Conservation (phyloP, 2,329 filamentous ascomycete species). For the Penicillium sp. region DNA sequence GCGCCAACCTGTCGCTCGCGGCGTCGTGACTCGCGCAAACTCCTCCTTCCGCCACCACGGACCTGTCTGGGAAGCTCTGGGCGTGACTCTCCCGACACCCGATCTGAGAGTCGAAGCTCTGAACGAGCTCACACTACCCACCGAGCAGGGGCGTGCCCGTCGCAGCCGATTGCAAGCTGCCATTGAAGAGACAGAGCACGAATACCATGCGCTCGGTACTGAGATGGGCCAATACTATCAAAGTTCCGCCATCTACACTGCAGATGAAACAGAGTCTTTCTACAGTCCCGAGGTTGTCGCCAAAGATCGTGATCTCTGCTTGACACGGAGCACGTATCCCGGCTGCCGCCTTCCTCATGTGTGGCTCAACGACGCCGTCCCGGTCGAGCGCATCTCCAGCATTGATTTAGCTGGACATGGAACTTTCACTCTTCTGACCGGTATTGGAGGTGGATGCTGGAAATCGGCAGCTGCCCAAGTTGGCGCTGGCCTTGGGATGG, state of each 20-base stretch:
- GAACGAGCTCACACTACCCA: conserved; percentile 45
- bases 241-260: conserved; percentile 47
- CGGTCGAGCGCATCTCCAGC: conserved; percentile 54
- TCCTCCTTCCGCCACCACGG: conserved; percentile 57
- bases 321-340: conserved; percentile 57
- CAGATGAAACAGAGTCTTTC: conserved; percentile 42
- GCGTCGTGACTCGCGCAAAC: conserved; percentile 58
- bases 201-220: conserved; percentile 58
- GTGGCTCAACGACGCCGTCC: conserved; percentile 58
- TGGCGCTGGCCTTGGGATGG: conserved; percentile 43
- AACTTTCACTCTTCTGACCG: conserved; percentile 53
- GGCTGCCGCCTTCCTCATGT: conserved; percentile 63
- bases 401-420: conserved; percentile 62
- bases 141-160: conserved; percentile 40
- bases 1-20: conserved; percentile 52
- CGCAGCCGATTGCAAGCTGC: conserved; percentile 44
- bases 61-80: conserved; percentile 50
- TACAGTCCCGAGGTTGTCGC: conserved; percentile 22
- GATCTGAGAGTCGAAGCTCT: conserved; percentile 27
- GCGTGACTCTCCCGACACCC: conserved; percentile 33
- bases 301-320: conserved; percentile 46
- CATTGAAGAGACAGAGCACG: conserved; percentile 48
- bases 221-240: conserved; percentile 62
- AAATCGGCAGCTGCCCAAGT: conserved; percentile 50
- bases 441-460: conserved; percentile 60